These are phyloP conservation scores for Daldinia childiae DNA, from an alignment of 495 filamentous ascomycete genomes.

Conservation along the genomic window DNA sequence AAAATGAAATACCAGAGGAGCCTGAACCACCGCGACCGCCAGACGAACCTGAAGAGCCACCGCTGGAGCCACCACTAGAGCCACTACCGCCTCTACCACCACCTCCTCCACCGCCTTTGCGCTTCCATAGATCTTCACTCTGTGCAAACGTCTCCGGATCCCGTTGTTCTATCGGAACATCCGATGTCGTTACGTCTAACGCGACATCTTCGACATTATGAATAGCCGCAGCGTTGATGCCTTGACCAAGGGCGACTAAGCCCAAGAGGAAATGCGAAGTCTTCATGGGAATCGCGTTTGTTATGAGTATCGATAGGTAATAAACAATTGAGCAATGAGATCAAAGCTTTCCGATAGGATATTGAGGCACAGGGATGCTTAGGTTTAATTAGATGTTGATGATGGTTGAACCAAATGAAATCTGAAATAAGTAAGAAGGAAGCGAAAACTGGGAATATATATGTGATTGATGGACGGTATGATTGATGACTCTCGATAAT, in stretches of 20 bases:
- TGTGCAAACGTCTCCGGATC: conserved; percentile 34
- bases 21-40: conserved; percentile 22
- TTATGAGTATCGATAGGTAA: neutral
- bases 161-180: conserved; percentile 32
- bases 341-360: neutral
- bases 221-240: conserved; percentile 35
- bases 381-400: neutral
- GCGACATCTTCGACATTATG: conserved; percentile 26
- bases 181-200: conserved; percentile 29
- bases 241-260: conserved; percentile 31
- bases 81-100: conserved; percentile 59
- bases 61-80: conserved; percentile 32
- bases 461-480: neutral
- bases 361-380: neutral
- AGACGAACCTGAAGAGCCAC: conserved; percentile 37
- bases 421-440: neutral
- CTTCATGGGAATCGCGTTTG: conserved; percentile 42
- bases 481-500: neutral
- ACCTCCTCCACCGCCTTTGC: conserved; percentile 63
- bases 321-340: conserved; percentile 2
- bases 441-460: neutral
- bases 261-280: conserved; percentile 28
- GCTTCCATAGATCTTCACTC: conserved; percentile 62
- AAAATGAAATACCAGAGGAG: neutral
- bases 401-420: neutral